These are phyloP conservation scores for Salvia splendens DNA, from an alignment of 257 asterid genomes.

Conservation along the genomic window DNA sequence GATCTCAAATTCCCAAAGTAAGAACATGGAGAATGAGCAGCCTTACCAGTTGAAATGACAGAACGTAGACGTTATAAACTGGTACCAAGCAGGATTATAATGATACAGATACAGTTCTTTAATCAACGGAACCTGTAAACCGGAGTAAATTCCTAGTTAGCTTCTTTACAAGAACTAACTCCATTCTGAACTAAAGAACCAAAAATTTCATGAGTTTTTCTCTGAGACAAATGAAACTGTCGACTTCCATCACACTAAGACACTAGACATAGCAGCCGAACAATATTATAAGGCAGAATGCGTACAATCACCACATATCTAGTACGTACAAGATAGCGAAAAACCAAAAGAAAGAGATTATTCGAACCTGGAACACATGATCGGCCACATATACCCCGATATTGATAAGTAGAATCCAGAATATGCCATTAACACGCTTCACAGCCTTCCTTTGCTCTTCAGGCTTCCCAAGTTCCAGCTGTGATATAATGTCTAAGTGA, in stretches of 20 bases:
- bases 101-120: conserved; percentile 82
- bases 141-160: conserved; percentile 17
- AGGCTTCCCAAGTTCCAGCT: conserved; percentile 80
- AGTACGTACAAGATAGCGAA: neutral
- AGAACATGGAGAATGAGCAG: conserved; percentile 26
- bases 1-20: conserved; percentile 22
- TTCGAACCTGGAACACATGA: conserved; percentile 79
- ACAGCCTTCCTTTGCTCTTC: conserved; percentile 53
- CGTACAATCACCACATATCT: conserved; percentile 1
- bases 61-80: conserved; percentile 91
- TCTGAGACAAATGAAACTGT: neutral
- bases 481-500: conserved; percentile 74
- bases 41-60: conserved; percentile 89
- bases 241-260: neutral
- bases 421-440: conserved; percentile 80
- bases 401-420: conserved; percentile 88
- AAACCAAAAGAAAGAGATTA: neutral
- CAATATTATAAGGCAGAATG: neutral
- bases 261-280: neutral
- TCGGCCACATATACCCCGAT: conserved; percentile 78
- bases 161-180: conserved; percentile 12
- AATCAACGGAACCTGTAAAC: conserved; percentile 64
- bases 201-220: neutral
- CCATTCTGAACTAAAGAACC: neutral
- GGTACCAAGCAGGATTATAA: conserved; percentile 86